Evolutionary conservation across 2,329 filamentous ascomycete genomes (phyloP), one percentile per base, ranked within the genome.

Genomic region (Tolypocladium endophyticum): DNA sequence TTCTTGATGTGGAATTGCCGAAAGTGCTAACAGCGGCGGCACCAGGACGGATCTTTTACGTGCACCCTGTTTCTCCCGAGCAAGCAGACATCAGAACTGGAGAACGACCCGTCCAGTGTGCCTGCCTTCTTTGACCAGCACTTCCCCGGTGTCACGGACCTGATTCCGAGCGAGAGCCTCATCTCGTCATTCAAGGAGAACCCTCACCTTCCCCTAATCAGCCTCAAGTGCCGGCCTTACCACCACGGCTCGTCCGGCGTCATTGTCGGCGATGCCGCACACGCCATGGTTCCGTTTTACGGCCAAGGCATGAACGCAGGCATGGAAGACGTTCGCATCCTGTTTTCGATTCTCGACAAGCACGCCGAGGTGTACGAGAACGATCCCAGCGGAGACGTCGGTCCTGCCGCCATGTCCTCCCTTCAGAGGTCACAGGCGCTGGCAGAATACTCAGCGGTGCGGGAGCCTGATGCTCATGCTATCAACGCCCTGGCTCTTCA

Each of bases 261-360:
- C 61, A 90, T 99, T 56, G 72, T 99, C 41, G 94, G 94, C 61
- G 94, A 99, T 71, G 92, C 94, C 9, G 92, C 94, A 0, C 94
- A 99, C 72, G 94, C 95, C 60, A 97, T 99, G 87, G 92, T 99
- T 0, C 94, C 94, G 0, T 99, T 99, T 74, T 99, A 97, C 72
- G 94, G 94, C 0, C 94, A 99, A 73, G 94, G 94, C 43, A 95
- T 99, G 87, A 99, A 99, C 69, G 89, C 94, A 0, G 94, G 94
- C 0, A 84, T 99, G 50, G 94, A 99, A 76, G 93, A 97, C 68
- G 92, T 99, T 16, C 86, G 89, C 9, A 86, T 96, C 6, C 82
- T 99, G 1, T 99, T 96, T 73, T 84, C 87, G 0, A 80, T 88
- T 52, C 79, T 97, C 1, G 92, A 97, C 73, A 82, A 84, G 65